Base-by-base conservation (phyloP, 306 rosid genomes). In the Cucurbita ficifolia region DNA sequence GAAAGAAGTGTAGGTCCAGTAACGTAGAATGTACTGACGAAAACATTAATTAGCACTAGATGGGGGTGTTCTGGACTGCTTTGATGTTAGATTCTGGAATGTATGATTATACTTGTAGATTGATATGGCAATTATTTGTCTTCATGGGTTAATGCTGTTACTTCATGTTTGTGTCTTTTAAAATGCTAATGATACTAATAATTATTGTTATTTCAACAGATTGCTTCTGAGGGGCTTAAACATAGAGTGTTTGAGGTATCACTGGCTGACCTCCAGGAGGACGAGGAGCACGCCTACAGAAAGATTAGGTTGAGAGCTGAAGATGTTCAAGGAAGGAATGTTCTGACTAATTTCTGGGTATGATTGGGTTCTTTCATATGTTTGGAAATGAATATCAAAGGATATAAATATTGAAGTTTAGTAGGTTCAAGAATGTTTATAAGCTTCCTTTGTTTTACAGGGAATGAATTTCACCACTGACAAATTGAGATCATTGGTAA, bases 291-390 rank as follows among this genome's bases (percentile, higher is more conserved):
- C 17, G 88, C 99, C 1, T 94, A 79, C 95, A 89, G 92, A 75
- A 94, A 94, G 99, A 88, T 94, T 71, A 68, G 97, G 38, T 77
- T 94, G 90, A 91, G 99, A 75, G 96, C 96, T 54, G 99, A 94
- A 75, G 99, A 94, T 79, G 91, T 94, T 65, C 97, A 94, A 70
- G 99, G 97, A 24, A 91, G 75, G 79, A 88, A 85, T 79, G 96
- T 94, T 14, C 80, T 91, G 18, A 94, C 99, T 0, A 94, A 94
- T 73, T 94, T 94, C 85, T 91, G 96, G 96, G 99, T 94, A 89
- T 73, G 87, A 21, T 3, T 45, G 1, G 13, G 13, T 4, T 6
- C 2, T 38, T 6, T 35, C 6, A 36, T 35, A 16, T 19, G 1
- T n/a, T 42, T 65, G 53, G 38, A 64, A 39, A 17, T 89, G 92